Percentiles rank a stretch among this genome's conserved stretches.
phyloP scores from a whole-genome alignment of 2,329 filamentous ascomycete genomes.

The Exophiala mesophila region DNA sequence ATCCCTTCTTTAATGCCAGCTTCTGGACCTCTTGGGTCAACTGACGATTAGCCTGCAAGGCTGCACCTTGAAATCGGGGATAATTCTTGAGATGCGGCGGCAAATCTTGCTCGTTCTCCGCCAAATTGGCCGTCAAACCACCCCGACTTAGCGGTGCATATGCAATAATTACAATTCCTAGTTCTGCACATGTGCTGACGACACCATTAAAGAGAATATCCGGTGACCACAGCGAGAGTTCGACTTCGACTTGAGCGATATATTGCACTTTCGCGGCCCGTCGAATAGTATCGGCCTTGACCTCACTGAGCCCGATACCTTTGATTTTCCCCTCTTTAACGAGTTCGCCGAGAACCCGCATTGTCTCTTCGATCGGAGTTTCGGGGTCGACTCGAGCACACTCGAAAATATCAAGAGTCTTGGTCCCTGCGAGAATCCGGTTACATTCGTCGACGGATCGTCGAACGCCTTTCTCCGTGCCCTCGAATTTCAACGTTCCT shows the following conservation, averaged over 20 bases:
- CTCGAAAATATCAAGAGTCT: slow-evolving; percentile 55
- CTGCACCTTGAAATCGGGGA: slow-evolving; percentile 48
- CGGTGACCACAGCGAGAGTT: slow-evolving; percentile 54
- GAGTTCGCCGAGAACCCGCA: slow-evolving; percentile 34
- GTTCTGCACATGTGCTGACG: slow-evolving; percentile 50
- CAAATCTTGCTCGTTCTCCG: slow-evolving; percentile 44
- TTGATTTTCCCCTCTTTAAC: slow-evolving; percentile 38
- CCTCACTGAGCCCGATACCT: slow-evolving; percentile 40
- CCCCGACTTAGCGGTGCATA: slow-evolving; percentile 58
- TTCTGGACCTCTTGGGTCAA: slow-evolving; percentile 42
- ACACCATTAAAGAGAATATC: slow-evolving; percentile 56
- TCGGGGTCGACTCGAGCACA: slow-evolving; percentile 53
- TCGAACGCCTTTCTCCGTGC: slow-evolving; percentile 50
- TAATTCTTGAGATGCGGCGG: slow-evolving; percentile 38
- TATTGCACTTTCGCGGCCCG: slow-evolving; percentile 28
- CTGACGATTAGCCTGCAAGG: slow-evolving; percentile 46
- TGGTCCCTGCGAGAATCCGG: slow-evolving; percentile 42
- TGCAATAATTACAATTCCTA: slow-evolving; percentile 53
- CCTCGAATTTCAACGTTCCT: slow-evolving; percentile 40
- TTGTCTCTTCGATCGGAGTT: slow-evolving; percentile 44
- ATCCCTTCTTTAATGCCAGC: slow-evolving; percentile 41
- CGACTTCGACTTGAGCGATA: slow-evolving; percentile 55
- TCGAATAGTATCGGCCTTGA: slow-evolving; percentile 40
- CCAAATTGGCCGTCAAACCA: slow-evolving; percentile 44
- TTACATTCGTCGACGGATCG: slow-evolving; percentile 55